Percentiles rank a stretch among this genome's conserved stretches.
Conservation (phyloP, 768 basidiomycete genomes). For the Strobilomyces dryophilus region DNA sequence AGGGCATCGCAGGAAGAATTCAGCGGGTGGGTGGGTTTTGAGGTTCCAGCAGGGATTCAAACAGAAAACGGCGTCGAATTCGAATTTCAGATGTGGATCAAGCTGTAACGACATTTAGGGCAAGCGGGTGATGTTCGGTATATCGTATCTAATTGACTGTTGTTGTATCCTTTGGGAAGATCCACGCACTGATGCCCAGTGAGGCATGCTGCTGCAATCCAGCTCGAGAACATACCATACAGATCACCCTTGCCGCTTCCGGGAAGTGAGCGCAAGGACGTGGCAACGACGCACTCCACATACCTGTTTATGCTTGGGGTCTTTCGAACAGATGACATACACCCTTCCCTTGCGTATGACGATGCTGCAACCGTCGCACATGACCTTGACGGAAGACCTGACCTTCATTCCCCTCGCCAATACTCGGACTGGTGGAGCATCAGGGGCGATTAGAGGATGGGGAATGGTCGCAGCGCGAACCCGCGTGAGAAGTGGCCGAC, state of each 20-base stretch:
- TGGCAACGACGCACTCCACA: conserved; percentile 15
- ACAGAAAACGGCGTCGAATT: conserved; percentile 82
- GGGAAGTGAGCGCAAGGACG: conserved; percentile 10
- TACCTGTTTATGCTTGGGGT: conserved; percentile 98
- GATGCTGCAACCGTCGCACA: conserved; percentile 91
- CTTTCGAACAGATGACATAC: conserved; percentile 89
- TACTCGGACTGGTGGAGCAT: conserved; percentile 26
- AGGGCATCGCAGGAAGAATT: conserved; percentile 59
- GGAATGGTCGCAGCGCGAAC: conserved; percentile 37
- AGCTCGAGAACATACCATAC: neutral
- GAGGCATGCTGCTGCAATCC: neutral
- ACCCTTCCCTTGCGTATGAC: conserved; percentile 88
- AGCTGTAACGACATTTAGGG: conserved; percentile 24
- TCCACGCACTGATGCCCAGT: neutral
- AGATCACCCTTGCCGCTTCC: conserved; percentile 62
- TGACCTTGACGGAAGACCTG: conserved; percentile 85
- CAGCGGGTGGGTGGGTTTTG: conserved; percentile 73
- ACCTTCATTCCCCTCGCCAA: conserved; percentile 91
- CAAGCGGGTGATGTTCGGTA: neutral
- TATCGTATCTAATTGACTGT: neutral
- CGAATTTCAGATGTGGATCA: conserved; percentile 95
- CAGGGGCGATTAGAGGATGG: conserved; percentile 18
- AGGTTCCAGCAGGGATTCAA: conserved; percentile 70
- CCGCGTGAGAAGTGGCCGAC: conserved; percentile 57
- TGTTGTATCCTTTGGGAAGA: neutral